Evolutionary conservation across 163 green algal genomes (phyloP).

Genomic region (Coccomyxa subellipsoidea): DNA sequence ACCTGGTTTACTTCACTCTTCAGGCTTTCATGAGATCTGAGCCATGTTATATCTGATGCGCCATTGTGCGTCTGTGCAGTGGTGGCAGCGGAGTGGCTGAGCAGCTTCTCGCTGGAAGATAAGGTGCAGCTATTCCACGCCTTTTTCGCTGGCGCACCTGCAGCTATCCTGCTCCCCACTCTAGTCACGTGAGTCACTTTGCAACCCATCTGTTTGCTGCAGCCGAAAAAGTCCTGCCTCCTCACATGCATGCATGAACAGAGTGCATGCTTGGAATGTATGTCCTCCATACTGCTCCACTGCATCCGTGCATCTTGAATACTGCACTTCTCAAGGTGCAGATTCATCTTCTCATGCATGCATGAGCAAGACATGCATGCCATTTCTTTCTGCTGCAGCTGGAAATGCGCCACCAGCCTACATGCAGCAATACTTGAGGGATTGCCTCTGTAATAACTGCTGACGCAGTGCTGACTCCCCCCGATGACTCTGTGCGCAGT

Average conservation of each 20-base stretch:
- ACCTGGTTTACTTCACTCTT: no score
- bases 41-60: no score
- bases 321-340: no score
- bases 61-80: constrained; percentile 15
- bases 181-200: constrained; percentile 14
- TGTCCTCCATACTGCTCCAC: background rate
- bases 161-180: constrained; percentile 5
- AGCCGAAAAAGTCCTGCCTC: no score
- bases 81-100: constrained; percentile 31
- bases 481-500: background rate
- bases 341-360: no score
- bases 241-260: background rate
- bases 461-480: no score
- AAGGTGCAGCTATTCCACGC: constrained; percentile 15
- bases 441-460: background rate
- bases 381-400: background rate
- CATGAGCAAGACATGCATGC: background rate
- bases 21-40: no score
- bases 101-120: background rate
- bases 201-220: no score
- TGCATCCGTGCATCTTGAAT: background rate
- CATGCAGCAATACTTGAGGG: background rate
- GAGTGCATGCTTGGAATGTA: background rate
- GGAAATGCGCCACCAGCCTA: no score
- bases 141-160: constrained; percentile 23